Base-by-base conservation (phyloP, 495 filamentous ascomycete species). In the Podospora appendiculata region DNA sequence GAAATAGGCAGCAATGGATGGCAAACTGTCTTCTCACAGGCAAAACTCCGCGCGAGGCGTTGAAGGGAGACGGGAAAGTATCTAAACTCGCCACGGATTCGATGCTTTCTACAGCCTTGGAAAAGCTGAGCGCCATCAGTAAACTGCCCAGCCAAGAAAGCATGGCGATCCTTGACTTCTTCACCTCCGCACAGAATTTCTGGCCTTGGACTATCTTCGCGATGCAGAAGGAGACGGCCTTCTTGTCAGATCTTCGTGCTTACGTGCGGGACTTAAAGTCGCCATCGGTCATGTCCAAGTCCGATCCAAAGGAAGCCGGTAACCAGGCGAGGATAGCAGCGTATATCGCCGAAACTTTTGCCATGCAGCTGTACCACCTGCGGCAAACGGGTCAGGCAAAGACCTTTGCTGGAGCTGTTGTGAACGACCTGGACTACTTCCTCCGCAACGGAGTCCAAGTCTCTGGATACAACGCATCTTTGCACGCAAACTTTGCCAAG, bases 1-100 rank as follows among this genome's bases (percentile, higher is more conserved):
- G 88, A 60, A 90, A 88, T 61, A 84, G 89, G 49, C 93, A 99
- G 57, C 90, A 95, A 61, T 97, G 94, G 85, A 85, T 99, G 71
- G 84, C 92, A 0, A 89, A 95, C 42, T 92, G 89, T 61, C 78
- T 97, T 46, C 82, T 97, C 25, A 95, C 91, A 4, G 93, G 93
- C 19, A 84, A 83, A 53, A 88, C 88, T 0, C 88, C 93, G 13
- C 79, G 83, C 47, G 80, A 91, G 45, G 80, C 83, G 1, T 64
- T 89, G 56, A 85, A 82, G 52, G 69, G 68, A 1, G 77, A 80
- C 33, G 66, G 59, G 19, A 74, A 75, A 52, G 61, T 59, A 68
- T 73, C 71, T 56, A 77, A 69, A 69, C 70, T 68, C 59, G 59
- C 71, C 3, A 58, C 62, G 5, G 74, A 76, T 41, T 85, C 89